Evolutionary conservation across 2,329 filamentous ascomycete genomes (phyloP), one percentile per base, ranked within the genome.

Genomic region (Lizonia empirigonia): DNA sequence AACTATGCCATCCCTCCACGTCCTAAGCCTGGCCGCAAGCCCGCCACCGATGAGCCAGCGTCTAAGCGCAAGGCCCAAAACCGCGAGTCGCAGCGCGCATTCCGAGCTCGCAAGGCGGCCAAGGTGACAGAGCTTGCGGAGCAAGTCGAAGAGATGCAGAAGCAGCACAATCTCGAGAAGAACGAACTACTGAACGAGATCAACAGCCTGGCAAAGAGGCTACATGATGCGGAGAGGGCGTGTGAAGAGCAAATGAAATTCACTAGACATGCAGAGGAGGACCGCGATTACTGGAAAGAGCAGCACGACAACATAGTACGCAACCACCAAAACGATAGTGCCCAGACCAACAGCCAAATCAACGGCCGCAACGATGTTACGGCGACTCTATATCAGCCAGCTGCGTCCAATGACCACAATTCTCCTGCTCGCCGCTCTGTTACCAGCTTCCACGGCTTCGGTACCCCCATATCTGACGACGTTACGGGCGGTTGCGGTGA

Each of bases 31-130:
- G 93, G 93, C 39, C 86, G 93, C 63, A 97, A 97, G 80, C 92
- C 93, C 3, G 90, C 91, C 37, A 95, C 90, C 27, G 92, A 97
- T 69, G 95, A 92, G 44, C 91, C 92, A 12, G 89, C 90, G 1
- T 96, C 91, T 34, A 96, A 96, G 77, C 85, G 94, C 60, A 95
- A 97, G 78, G 89, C 90, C 1, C 94, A 97, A 77, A 97, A 97
- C 73, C 84, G 94, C 53, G 89, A 90, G 37, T 93, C 93, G 3
- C 93, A 97, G 76, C 82, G 93, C 51, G 90, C 89, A 1, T 97
- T 97, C 74, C 84, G 93, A 26, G 91, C 96, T 75, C 82, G 93
- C 50, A 85, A 93, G 57, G 90, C 90, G 2, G 90, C 90, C 19
- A 88, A 90, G 30, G 90, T 97, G 6, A 87, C 88, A 30, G 92